Evolutionary conservation across 768 basidiomycete genomes (phyloP).

Genomic region (Collybia nuda): DNA sequence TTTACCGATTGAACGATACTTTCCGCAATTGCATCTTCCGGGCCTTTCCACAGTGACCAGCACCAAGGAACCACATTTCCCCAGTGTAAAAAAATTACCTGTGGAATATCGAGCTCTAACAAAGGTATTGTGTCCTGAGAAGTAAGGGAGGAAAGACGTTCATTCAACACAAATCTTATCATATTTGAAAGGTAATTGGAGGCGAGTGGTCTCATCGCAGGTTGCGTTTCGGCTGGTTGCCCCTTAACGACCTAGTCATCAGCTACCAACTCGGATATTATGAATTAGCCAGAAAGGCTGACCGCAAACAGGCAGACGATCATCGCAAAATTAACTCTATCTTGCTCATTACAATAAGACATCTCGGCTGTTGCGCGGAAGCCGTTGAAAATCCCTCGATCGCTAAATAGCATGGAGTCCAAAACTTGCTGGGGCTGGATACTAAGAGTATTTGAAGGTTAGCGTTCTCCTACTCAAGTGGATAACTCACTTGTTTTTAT

Average conservation of each 20-base stretch:
- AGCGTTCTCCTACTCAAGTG: too few species aligned
- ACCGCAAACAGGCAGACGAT: slow-evolving; percentile 42
- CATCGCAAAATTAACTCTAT: slow-evolving; percentile 36
- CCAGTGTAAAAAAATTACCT: slow-evolving; percentile 58
- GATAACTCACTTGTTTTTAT: too few species aligned
- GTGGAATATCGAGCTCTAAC: slow-evolving; percentile 38
- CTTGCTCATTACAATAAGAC: slow-evolving; percentile 16
- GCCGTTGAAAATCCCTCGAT: slow-evolving; percentile 11
- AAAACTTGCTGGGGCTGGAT: slow-evolving; percentile 16
- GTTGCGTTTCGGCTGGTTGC: not conserved
- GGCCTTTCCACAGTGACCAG: slow-evolving; percentile 65
- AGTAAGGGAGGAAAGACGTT: slow-evolving; percentile 17
- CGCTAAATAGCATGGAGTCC: slow-evolving; percentile 15
- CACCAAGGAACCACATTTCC: slow-evolving; percentile 58
- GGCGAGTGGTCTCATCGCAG: slow-evolving; percentile 45
- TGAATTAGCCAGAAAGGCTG: slow-evolving; percentile 5
- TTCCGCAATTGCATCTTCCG: slow-evolving; percentile 47
- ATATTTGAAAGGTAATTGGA: slow-evolving; percentile 41
- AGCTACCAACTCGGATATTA: too few species aligned
- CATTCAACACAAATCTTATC: slow-evolving; percentile 39
- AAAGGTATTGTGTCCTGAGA: slow-evolving; percentile 14
- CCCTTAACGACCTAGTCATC: too few species aligned
- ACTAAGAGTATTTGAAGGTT: not conserved
- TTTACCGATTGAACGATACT: slow-evolving; percentile 49
- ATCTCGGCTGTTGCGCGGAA: slow-evolving; percentile 7